Percentiles rank a stretch among this genome's conserved stretches.
phyloP scores from a whole-genome alignment of 495 filamentous ascomycete genomes.

The Aspergillus diversus region DNA sequence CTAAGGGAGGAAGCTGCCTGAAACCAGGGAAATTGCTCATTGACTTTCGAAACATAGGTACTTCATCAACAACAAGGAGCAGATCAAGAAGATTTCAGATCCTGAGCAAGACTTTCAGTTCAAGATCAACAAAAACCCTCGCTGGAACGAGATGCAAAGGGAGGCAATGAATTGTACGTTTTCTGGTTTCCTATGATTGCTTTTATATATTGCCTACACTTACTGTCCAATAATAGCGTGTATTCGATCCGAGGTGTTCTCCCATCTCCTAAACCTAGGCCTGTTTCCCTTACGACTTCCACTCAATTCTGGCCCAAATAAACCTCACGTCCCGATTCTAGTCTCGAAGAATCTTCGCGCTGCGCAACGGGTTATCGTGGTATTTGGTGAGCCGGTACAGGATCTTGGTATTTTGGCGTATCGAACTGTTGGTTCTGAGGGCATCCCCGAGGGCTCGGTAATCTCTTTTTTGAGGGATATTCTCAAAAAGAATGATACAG shows the following conservation, averaged over 20 bases:
- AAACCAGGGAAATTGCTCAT: neutral
- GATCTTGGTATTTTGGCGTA: constrained; percentile 77
- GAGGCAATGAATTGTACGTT: constrained; percentile 69
- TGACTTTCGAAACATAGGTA: constrained; percentile 52
- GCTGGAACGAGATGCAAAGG: constrained; percentile 69
- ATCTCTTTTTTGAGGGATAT: constrained; percentile 62
- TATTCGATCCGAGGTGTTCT: constrained; percentile 59
- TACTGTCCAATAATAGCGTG: constrained; percentile 52
- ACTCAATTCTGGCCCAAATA: constrained; percentile 39
- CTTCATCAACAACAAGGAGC: constrained; percentile 69
- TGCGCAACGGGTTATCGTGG: constrained; percentile 69
- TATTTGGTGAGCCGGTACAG: constrained; percentile 71
- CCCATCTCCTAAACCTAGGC: constrained; percentile 62
- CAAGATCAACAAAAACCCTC: constrained; percentile 69
- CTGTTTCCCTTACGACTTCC: constrained; percentile 65
- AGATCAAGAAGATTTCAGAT: constrained; percentile 68
- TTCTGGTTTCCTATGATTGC: neutral
- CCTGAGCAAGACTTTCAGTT: constrained; percentile 72
- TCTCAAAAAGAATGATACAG: constrained; percentile 21
- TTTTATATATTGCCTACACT: neutral
- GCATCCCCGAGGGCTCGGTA: constrained; percentile 68
- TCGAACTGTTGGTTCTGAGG: constrained; percentile 60
- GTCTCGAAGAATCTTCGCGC: constrained; percentile 56
- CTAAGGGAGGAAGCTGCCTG: neutral
- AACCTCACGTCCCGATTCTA: constrained; percentile 71